Evolutionary conservation across 2,329 filamentous ascomycete genomes (phyloP).

Genomic region (Colletotrichum chlorophyti): DNA sequence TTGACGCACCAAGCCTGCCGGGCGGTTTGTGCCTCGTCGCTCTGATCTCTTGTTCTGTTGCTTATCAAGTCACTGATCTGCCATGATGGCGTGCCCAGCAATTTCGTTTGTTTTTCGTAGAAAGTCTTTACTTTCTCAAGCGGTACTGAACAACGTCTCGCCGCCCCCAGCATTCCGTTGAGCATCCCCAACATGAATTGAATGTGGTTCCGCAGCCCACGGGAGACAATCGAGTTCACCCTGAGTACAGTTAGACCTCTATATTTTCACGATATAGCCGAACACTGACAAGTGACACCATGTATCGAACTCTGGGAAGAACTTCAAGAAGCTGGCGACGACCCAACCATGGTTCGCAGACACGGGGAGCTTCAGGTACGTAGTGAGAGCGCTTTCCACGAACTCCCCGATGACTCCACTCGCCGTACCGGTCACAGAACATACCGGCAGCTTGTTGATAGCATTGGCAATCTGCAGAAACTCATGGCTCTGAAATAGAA

Average conservation of each 20-base stretch:
- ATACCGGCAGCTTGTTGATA: slow-evolving; percentile 7
- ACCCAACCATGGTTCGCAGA: slow-evolving; percentile 18
- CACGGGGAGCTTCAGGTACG: neutral
- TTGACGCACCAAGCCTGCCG: slow-evolving; percentile 10
- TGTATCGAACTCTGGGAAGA: neutral
- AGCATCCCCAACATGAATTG: slow-evolving; percentile 17
- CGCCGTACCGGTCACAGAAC: neutral
- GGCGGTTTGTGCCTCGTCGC: slow-evolving; percentile 11
- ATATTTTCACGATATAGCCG: too few species aligned
- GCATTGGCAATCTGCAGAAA: slow-evolving; percentile 6
- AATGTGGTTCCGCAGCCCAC: neutral
- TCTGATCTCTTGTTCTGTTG: neutral
- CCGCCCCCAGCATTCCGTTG: slow-evolving; percentile 14
- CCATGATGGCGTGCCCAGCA: neutral
- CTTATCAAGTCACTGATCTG: slow-evolving; percentile 6
- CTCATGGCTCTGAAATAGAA: neutral
- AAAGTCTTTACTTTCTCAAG: slow-evolving; percentile 7
- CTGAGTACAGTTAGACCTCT: neutral
- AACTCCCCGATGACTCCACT: neutral
- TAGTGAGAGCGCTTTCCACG: neutral
- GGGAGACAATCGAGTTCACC: neutral
- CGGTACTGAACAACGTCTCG: neutral
- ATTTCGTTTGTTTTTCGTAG: neutral
- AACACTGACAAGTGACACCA: slow-evolving; percentile 9
- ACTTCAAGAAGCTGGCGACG: slow-evolving; percentile 6